phyloP scores from a whole-genome alignment of 805 yeast species.

The Kazachstania viticola region DNA sequence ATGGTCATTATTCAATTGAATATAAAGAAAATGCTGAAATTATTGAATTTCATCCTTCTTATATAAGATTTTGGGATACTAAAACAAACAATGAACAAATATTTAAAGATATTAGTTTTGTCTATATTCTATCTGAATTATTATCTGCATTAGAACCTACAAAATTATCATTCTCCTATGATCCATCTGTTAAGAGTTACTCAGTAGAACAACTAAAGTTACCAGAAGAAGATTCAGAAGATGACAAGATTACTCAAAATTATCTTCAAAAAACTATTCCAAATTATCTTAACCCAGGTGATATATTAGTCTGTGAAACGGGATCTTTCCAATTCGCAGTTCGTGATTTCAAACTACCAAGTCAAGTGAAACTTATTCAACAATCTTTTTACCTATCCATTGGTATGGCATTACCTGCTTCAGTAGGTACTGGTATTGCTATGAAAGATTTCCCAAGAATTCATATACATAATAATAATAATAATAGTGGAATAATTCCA shows the following conservation, averaged over 20 bases:
- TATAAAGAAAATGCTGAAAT: slow-evolving; percentile 32
- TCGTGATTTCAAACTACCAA: slow-evolving; percentile 54
- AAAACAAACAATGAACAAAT: slow-evolving; percentile 11
- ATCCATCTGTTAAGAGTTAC: slow-evolving; percentile 14
- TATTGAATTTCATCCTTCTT: slow-evolving; percentile 42
- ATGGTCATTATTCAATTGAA: slow-evolving; percentile 49
- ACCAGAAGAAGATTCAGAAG: slow-evolving; percentile 3
- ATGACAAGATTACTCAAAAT: slow-evolving; percentile 37
- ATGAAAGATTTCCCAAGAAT: slow-evolving; percentile 36
- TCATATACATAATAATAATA: slow-evolving; percentile 22
- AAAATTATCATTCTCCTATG: slow-evolving; percentile 14
- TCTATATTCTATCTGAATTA: slow-evolving; percentile 38
- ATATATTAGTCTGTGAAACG: slow-evolving; percentile 68
- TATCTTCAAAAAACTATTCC: slow-evolving; percentile 32
- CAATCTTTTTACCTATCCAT: slow-evolving; percentile 77
- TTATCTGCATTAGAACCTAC: slow-evolving; percentile 26
- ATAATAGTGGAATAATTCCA: slow-evolving; percentile 7
- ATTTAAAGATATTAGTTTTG: slow-evolving; percentile 35
- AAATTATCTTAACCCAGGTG: slow-evolving; percentile 44
- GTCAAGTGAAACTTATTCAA: slow-evolving; percentile 38
- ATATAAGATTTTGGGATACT: slow-evolving; percentile 35
- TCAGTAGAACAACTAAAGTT: slow-evolving; percentile 10
- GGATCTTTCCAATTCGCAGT: slow-evolving; percentile 74
- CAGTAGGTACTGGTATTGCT: slow-evolving; percentile 74
- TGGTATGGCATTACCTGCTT: slow-evolving; percentile 80